These are phyloP conservation scores for Catharanthus roseus DNA, from an alignment of 257 asterid species.

Conservation along the genomic window DNA sequence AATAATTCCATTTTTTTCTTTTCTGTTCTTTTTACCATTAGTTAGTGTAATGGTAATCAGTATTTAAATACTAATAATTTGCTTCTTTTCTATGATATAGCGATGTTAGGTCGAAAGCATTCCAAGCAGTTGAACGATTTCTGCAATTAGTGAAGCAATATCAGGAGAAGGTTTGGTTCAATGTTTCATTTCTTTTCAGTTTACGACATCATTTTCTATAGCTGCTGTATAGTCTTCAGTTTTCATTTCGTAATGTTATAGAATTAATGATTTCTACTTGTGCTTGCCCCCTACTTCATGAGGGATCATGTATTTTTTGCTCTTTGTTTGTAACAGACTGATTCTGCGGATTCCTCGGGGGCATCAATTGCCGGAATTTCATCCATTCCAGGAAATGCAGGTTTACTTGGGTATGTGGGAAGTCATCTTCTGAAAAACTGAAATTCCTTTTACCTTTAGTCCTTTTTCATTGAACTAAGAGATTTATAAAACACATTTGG, in stretches of 20 bases:
- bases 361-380: conserved; percentile 50
- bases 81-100: conserved; percentile 32
- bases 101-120: conserved; percentile 87
- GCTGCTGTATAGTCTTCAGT: background rate
- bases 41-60: background rate
- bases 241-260: background rate
- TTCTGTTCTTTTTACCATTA: background rate
- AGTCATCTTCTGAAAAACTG: no score
- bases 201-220: background rate
- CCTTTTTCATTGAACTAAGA: no score
- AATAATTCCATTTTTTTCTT: background rate
- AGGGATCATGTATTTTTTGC: conserved; percentile 14
- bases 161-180: conserved; percentile 59
- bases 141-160: conserved; percentile 76
- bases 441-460: no score
- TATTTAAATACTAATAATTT: background rate
- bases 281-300: conserved; percentile 2
- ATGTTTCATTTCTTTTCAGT: background rate
- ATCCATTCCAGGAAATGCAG: conserved; percentile 81
- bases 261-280: background rate
- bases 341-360: conserved; percentile 56
- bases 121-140: conserved; percentile 92
- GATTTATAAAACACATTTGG: background rate
- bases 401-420: conserved; percentile 89
- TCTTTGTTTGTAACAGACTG: conserved; percentile 41